A percentile compares a stretch with the other conserved stretches of the same genome.
phyloP scores from a whole-genome alignment of 805 yeast species.

The Saccharomyces kudriavzevii region DNA sequence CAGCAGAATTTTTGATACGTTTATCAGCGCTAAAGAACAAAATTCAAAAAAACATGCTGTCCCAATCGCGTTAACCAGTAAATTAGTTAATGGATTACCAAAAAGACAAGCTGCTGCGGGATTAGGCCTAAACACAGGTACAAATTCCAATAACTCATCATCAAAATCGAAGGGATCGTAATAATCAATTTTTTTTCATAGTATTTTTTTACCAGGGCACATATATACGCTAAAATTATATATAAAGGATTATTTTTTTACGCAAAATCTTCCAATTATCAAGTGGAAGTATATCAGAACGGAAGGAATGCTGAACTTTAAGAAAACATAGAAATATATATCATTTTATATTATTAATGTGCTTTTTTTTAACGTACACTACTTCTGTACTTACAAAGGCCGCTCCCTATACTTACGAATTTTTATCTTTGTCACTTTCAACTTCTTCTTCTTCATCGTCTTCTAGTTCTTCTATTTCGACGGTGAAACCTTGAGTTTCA shows the following conservation, averaged over 20 bases:
- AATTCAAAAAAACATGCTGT: slow-evolving; percentile 9
- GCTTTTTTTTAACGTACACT: too few relatives aligned
- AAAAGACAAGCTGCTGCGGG: not conserved
- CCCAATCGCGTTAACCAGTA: slow-evolving; percentile 26
- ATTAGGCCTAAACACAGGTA: not conserved
- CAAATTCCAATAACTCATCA: not conserved
- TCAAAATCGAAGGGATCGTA: not conserved
- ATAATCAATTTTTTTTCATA: not conserved
- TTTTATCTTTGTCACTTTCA: slow-evolving; percentile 14
- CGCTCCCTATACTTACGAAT: not conserved
- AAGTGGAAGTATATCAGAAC: too few relatives aligned
- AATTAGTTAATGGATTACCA: slow-evolving; percentile 31
- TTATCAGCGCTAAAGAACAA: slow-evolving; percentile 22
- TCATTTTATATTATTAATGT: too few relatives aligned
- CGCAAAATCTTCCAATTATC: too few relatives aligned
- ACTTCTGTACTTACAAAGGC: not conserved
- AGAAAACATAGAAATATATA: not conserved
- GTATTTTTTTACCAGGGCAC: not conserved
- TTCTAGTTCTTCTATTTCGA: slow-evolving; percentile 47
- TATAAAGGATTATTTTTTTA: not conserved
- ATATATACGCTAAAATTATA: not conserved
- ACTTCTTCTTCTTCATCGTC: slow-evolving; percentile 31
- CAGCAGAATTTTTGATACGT: slow-evolving; percentile 29
- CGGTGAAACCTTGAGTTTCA: slow-evolving; percentile 48
- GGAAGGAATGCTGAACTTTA: not conserved